Evolutionary conservation across 2,329 filamentous ascomycete genomes (phyloP).

Genomic region (Ceratocystis smalleyi): DNA sequence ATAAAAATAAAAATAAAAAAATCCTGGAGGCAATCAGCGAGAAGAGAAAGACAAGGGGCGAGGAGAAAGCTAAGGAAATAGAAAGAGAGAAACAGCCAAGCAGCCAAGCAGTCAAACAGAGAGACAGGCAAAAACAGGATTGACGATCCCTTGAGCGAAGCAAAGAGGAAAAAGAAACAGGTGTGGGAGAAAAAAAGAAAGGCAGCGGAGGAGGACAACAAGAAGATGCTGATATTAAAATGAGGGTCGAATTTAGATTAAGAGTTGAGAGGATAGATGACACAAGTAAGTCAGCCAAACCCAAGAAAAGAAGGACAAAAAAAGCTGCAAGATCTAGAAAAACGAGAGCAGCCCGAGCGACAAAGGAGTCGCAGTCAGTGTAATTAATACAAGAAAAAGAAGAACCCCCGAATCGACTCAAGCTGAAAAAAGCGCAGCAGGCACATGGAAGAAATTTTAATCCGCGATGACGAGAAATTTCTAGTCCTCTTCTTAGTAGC

Average conservation of each 20-base stretch:
- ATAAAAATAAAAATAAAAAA: neutral
- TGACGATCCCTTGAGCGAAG: neutral
- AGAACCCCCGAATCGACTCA: neutral
- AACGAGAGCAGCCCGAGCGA: neutral
- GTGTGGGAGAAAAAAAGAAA: neutral
- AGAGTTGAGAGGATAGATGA: neutral
- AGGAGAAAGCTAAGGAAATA: neutral
- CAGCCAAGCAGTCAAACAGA: neutral
- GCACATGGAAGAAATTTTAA: no score
- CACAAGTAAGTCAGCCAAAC: neutral
- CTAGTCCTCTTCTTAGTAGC: no score
- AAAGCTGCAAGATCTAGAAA: neutral
- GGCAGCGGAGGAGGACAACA: neutral
- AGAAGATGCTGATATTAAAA: neutral
- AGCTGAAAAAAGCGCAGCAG: neutral
- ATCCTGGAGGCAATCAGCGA: neutral
- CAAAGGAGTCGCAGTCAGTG: neutral
- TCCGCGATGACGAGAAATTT: no score
- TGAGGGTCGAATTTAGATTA: neutral
- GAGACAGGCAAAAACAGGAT: neutral
- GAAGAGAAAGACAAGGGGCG: neutral
- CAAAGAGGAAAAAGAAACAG: neutral
- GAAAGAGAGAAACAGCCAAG: neutral
- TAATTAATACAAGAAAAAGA: neutral
- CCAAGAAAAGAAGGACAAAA: neutral